Base-by-base conservation (phyloP, 2,329 filamentous ascomycete genomes). In the Sporothrix euskadiensis region DNA sequence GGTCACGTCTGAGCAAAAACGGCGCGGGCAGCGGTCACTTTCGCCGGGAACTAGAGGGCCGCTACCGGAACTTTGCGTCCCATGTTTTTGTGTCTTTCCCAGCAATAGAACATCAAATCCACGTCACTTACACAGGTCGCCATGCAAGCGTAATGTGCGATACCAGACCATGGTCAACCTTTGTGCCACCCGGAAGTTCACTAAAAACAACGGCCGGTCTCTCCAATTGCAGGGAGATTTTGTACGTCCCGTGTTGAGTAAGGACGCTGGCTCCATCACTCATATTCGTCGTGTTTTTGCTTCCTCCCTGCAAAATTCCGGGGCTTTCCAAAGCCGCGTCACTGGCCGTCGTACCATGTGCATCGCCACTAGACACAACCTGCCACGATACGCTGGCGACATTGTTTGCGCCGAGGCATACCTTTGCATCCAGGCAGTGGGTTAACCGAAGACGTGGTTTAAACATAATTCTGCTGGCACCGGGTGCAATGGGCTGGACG, bases 361-460 rank as follows among this genome's bases (percentile, higher is more conserved):
- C 41, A 30, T 49, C 14, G 19, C 30, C 19, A 22, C 14, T 26
- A 14, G 22, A 19, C n/a, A 32, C 9, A 4, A 54, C 16, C 10
- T 68, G 73, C 79, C 79, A 80, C 16, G 66, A 39, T 9, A 80
- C 77, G 0, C 72, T 74, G 1, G 78, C 79, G 6, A 76, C 8
- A 73, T 80, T 80, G 35, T 76, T 69, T 0, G 32, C 61, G 0
- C 79, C 79, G 4, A 81, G 63, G 1, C 77, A 76, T 1, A 81
- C 75, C 16, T 73, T 76, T 4, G 79, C 79, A 4, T 77, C 70
- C 12, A 81, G 66, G 2, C 47, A 59, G 57, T 68, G 16, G 35
- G 76, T 78, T 30, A 81, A 66, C 1, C 71, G 41, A 26, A 81
- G 59, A 1, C 80, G 75, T 2, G 80, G 80, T 74, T 77, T 76